Evolutionary conservation across 2,329 filamentous ascomycete species (phyloP).

Genomic region (Pezicula rhizophila): DNA sequence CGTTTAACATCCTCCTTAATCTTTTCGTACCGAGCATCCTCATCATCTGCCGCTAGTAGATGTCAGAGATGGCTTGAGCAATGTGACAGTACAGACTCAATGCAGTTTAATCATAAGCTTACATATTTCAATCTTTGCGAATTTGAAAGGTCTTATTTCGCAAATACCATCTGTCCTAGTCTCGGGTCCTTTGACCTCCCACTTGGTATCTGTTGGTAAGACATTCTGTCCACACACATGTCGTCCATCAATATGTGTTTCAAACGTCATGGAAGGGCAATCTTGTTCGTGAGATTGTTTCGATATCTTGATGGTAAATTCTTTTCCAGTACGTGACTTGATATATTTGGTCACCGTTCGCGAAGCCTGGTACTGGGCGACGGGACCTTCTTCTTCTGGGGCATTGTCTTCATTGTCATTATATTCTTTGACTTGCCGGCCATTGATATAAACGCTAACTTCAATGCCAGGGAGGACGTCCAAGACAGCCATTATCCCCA

Average conservation of each 20-base stretch:
- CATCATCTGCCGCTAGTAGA: conserved; percentile 2
- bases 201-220: too few relatives aligned
- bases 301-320: conserved; percentile 6
- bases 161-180: too few relatives aligned
- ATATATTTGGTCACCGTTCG: conserved; percentile 11
- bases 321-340: conserved; percentile 1
- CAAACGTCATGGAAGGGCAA: background rate
- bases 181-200: too few relatives aligned
- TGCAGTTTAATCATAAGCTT: background rate
- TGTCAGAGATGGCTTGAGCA: background rate
- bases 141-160: conserved; percentile 7
- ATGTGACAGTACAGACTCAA: background rate
- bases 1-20: background rate
- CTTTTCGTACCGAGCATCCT: background rate
- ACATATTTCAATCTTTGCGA: conserved; percentile 11
- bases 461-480: conserved; percentile 6
- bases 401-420: conserved; percentile 4
- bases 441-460: conserved; percentile 6
- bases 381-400: background rate
- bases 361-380: conserved; percentile 1
- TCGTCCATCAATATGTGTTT: background rate
- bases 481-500: conserved; percentile 9
- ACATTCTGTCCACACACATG: too few relatives aligned
- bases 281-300: background rate
- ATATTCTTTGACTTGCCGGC: conserved; percentile 3